Base-by-base conservation (phyloP, 1,139 yeast genomes). In the Taiozyma onychis region DNA sequence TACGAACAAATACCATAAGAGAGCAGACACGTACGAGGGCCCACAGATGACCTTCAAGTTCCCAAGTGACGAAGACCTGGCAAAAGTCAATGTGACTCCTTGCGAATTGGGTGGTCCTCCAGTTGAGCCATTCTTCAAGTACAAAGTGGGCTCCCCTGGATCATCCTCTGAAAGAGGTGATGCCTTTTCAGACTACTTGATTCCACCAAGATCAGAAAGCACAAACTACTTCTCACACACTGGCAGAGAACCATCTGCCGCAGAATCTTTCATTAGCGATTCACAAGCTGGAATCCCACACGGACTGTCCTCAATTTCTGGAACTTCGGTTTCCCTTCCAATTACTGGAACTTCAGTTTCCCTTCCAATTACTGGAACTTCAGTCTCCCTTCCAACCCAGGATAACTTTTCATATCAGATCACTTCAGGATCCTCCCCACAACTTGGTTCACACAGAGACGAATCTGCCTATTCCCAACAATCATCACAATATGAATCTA, bases 11-110 rank as follows among this genome's bases (percentile, higher is more conserved):
- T 37, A 49, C 21, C 61, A 57, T 45, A 48, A 53, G 24, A 54
- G 63, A 53, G 56, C 61, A 3, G 47, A 52, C 16, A 60, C 64
- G 0, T 61, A 56, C 43, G 62, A 55, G 32, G 65, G 65, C 10
- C 54, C 62, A 8, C 63, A 60, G 44, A 55, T 60, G 60, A 48
- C 30, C 10, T 61, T 61, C 56, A 53, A 51, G 43, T 60, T 59
- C 45, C 65, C 65, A 11, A 57, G 59, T 10, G 51, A 50, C 6
- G 59, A 55, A 37, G 53, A 54, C 14, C 43, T 55, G 4, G 11
- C 44, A 44, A 35, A 22, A 42, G 4, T 24, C n/a, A 26, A 27
- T 11, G 16, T 44, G 27, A 13, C 28, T 14, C 26, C 44, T n/a
- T 7, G 28, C 4, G 41, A 41, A 6, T 43, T 52, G 2, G 49